Percentiles rank a stretch among this genome's conserved stretches.
Evolutionary conservation across 2,329 filamentous ascomycete genomes (phyloP).

Genomic region (Hymenoscyphus repandus): DNA sequence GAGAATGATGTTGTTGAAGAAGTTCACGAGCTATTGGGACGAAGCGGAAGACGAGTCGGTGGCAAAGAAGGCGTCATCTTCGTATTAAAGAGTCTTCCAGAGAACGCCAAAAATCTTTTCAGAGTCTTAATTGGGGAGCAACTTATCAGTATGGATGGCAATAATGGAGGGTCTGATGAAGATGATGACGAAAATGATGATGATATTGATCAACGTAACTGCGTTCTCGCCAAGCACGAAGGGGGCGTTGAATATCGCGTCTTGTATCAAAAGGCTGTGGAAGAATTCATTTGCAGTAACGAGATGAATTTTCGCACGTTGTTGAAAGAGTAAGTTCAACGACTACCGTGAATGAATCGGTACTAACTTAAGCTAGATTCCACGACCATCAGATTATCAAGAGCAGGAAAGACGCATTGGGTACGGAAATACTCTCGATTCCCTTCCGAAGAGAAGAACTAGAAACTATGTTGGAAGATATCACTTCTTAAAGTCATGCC

Average conservation of each 20-base stretch:
- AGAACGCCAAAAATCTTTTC: slow-evolving; percentile 87
- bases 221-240: slow-evolving; percentile 25
- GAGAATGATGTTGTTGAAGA: slow-evolving; percentile 86
- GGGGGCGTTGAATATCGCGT: slow-evolving; percentile 82
- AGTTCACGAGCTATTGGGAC: slow-evolving; percentile 80
- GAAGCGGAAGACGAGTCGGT: slow-evolving; percentile 71
- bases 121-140: slow-evolving; percentile 80
- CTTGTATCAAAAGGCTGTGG: slow-evolving; percentile 90
- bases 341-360: neutral
- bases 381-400: slow-evolving; percentile 98
- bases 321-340: slow-evolving; percentile 70
- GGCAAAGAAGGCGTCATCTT: slow-evolving; percentile 90
- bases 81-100: slow-evolving; percentile 82
- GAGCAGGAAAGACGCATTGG: slow-evolving; percentile 76
- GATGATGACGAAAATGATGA: slow-evolving; percentile 45
- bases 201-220: slow-evolving; percentile 29
- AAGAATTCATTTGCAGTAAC: slow-evolving; percentile 94
- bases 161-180: slow-evolving; percentile 41
- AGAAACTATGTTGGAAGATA: slow-evolving; percentile 80
- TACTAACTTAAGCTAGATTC: slow-evolving; percentile 52
- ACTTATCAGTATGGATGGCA: slow-evolving; percentile 59
- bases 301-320: slow-evolving; percentile 94
- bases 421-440: slow-evolving; percentile 78
- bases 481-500: slow-evolving; percentile 32
- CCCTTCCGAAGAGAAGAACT: slow-evolving; percentile 86